phyloP scores from a whole-genome alignment of 495 filamentous ascomycete genomes.

The Penicillium alfredii region DNA sequence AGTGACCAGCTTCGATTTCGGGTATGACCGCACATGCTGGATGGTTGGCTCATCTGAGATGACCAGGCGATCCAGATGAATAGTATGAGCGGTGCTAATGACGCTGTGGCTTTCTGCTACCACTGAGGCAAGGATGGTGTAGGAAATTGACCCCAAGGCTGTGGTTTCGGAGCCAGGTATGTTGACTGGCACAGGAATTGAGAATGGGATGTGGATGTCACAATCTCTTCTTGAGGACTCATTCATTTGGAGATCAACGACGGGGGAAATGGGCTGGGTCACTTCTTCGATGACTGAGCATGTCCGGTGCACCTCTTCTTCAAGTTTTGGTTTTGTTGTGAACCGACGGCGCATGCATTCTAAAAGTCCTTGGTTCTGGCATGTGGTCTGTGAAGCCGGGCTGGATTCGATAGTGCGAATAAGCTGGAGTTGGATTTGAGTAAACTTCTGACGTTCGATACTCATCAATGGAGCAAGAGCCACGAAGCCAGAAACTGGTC shows the following conservation, averaged over 20 bases:
- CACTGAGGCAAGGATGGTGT: slow-evolving; percentile 5
- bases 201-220: slow-evolving; percentile 6
- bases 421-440: slow-evolving; percentile 3
- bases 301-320: neutral
- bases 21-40: slow-evolving; percentile 7
- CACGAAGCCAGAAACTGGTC: slow-evolving; percentile 8
- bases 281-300: slow-evolving; percentile 7
- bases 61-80: slow-evolving; percentile 2
- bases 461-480: neutral
- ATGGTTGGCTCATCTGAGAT: slow-evolving; percentile 5
- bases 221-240: slow-evolving; percentile 1
- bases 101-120: neutral
- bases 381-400: neutral
- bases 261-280: neutral
- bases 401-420: slow-evolving; percentile 5
- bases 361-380: neutral
- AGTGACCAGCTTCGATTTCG: slow-evolving; percentile 3
- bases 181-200: slow-evolving; percentile 3
- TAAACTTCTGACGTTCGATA: neutral
- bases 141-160: slow-evolving; percentile 6
- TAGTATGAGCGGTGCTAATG: slow-evolving; percentile 4
- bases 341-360: neutral
- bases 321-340: neutral
- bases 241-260: neutral
- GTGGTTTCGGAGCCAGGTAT: slow-evolving; percentile 5